A percentile compares a stretch with the other conserved stretches of the same genome.
phyloP scores from a whole-genome alignment of 768 basidiomycete genomes.

The Pholiota microspora region DNA sequence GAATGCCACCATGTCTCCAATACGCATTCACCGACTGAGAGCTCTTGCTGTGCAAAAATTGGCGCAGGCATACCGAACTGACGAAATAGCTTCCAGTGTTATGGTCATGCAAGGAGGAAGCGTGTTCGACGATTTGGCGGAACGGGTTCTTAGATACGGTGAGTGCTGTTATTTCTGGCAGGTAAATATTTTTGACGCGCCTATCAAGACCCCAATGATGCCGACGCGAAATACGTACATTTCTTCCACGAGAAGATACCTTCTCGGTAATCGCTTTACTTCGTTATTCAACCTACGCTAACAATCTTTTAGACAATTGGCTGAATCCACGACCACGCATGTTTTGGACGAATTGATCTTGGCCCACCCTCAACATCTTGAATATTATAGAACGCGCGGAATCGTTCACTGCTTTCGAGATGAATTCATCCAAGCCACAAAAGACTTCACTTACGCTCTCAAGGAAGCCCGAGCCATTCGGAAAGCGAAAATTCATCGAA shows the following conservation, averaged over 20 bases:
- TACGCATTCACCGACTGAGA: constrained; percentile 76
- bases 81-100: constrained; percentile 90
- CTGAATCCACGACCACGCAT: constrained; percentile 78
- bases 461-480: constrained; percentile 73
- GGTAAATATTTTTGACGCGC: constrained; percentile 1
- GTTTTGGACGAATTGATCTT: constrained; percentile 79
- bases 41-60: constrained; percentile 85
- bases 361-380: constrained; percentile 69
- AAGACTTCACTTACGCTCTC: constrained; percentile 80
- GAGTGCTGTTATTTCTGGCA: constrained; percentile 13
- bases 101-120: constrained; percentile 96
- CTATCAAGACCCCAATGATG: constrained; percentile 66
- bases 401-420: constrained; percentile 89
- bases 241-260: constrained; percentile 97
- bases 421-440: constrained; percentile 69
- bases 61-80: constrained; percentile 80
- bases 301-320: constrained; percentile 61
- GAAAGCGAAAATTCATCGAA: constrained; percentile 60
- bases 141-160: constrained; percentile 72
- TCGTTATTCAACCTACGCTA: constrained; percentile 9
- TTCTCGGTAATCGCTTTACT: constrained; percentile 54
- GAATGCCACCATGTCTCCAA: constrained; percentile 81
- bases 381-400: constrained; percentile 87
- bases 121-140: constrained; percentile 90
- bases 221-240: constrained; percentile 84